Evolutionary conservation across 805 yeast species (phyloP).

Genomic region (Saccharomycopsis capsularis): DNA sequence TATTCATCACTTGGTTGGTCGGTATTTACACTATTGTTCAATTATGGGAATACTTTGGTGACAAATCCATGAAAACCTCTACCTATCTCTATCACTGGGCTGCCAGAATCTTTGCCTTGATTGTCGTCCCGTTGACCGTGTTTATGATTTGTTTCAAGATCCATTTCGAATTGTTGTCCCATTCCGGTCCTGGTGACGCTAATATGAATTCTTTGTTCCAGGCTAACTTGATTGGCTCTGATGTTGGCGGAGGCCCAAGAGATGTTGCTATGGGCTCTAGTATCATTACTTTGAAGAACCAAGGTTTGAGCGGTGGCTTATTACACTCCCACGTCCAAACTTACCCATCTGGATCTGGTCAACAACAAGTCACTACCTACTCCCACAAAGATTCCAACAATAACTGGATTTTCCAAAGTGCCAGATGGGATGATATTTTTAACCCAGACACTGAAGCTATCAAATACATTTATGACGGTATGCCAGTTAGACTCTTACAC

Average conservation of each 20-base stretch:
- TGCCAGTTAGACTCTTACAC: slow-evolving; percentile 56
- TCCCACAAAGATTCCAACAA: slow-evolving; percentile 70
- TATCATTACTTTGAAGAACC: slow-evolving; percentile 41
- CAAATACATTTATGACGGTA: slow-evolving; percentile 46
- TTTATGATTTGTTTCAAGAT: slow-evolving; percentile 64
- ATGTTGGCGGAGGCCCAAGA: slow-evolving; percentile 62
- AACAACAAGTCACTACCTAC: slow-evolving; percentile 75
- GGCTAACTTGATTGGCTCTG: slow-evolving; percentile 64
- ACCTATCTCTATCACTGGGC: slow-evolving; percentile 57
- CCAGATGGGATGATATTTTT: slow-evolving; percentile 33
- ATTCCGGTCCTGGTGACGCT: slow-evolving; percentile 77
- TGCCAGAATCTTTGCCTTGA: slow-evolving; percentile 57
- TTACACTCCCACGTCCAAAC: slow-evolving; percentile 68
- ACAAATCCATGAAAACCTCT: slow-evolving; percentile 43
- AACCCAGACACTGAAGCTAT: slow-evolving; percentile 24
- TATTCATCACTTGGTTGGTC: slow-evolving; percentile 78
- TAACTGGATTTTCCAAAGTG: slow-evolving; percentile 54
- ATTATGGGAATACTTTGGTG: slow-evolving; percentile 79
- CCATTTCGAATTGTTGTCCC: slow-evolving; percentile 66
- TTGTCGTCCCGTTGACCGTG: slow-evolving; percentile 54
- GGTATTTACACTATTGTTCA: slow-evolving; percentile 88
- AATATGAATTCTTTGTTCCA: slow-evolving; percentile 77
- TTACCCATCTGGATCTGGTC: slow-evolving; percentile 72
- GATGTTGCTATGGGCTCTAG: slow-evolving; percentile 56
- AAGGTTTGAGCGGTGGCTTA: slow-evolving; percentile 68